Conservation (phyloP, 768 basidiomycete genomes). For the Amanita rimosa region DNA sequence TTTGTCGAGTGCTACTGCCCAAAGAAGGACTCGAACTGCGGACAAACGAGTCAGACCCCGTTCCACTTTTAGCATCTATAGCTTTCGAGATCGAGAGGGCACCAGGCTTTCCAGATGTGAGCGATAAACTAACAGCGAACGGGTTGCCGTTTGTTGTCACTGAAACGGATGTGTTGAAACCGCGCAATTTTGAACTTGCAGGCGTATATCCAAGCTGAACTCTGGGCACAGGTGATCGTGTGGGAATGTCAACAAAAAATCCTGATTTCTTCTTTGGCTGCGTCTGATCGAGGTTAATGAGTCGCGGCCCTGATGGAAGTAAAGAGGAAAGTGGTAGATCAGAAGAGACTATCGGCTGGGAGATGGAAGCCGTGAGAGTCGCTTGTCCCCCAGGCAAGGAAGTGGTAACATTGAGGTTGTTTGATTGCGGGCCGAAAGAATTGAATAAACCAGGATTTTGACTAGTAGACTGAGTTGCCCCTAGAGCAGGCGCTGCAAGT, state of each 20-base stretch:
- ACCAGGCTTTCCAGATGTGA: constrained; percentile 44
- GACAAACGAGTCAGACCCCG: constrained; percentile 18
- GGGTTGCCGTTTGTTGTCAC: constrained; percentile 25
- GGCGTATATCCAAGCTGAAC: constrained; percentile 56
- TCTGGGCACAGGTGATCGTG: constrained; percentile 58
- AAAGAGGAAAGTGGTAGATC: constrained; percentile 66
- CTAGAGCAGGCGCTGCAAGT: constrained; percentile 38
- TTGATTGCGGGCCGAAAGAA: constrained; percentile 20
- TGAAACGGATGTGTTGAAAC: constrained; percentile 44
- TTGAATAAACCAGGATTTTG: constrained; percentile 32
- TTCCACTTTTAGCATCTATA: constrained; percentile 40
- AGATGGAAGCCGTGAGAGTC: constrained; percentile 73
- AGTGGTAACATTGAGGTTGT: constrained; percentile 28
- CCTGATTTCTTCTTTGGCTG: constrained; percentile 65
- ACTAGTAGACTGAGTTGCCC: constrained; percentile 27
- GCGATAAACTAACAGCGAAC: constrained; percentile 27
- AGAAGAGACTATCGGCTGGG: constrained; percentile 60
- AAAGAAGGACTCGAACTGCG: constrained; percentile 51
- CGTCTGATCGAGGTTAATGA: constrained; percentile 44
- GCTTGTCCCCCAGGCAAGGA: constrained; percentile 39
- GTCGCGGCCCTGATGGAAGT: constrained; percentile 62
- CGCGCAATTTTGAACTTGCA: constrained; percentile 59
- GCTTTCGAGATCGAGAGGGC: constrained; percentile 38
- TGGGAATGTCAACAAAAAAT: constrained; percentile 69
- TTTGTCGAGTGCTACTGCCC: constrained; percentile 61